Conservation (phyloP, 768 basidiomycete species). For the Lentinula aciculospora region DNA sequence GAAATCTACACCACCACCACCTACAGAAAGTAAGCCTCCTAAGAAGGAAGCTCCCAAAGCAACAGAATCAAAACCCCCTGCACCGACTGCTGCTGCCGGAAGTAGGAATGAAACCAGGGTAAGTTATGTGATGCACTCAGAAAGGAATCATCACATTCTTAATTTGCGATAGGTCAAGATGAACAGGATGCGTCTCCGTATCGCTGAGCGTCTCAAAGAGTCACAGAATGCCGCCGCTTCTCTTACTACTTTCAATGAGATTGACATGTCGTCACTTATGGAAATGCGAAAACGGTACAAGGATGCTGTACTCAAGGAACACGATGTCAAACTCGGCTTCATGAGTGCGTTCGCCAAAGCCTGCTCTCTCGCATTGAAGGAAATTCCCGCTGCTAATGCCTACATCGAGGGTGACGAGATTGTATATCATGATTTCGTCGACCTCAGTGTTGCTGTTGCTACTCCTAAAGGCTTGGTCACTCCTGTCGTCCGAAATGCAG, state of each 20-base stretch:
- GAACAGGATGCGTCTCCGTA: conserved; percentile 97
- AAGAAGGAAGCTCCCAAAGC: conserved; percentile 9
- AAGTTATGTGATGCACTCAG: conserved; percentile 16
- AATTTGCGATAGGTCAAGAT: conserved; percentile 76
- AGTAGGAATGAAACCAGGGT: conserved; percentile 84
- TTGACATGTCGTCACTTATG: conserved; percentile 97
- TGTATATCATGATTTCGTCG: conserved; percentile 88
- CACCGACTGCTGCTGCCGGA: conserved; percentile 32
- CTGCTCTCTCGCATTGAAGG: conserved; percentile 74
- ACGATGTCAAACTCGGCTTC: conserved; percentile 96
- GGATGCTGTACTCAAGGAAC: conserved; percentile 82
- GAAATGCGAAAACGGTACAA: conserved; percentile 93
- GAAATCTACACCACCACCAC: conserved; percentile 15
- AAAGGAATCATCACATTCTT: neutral
- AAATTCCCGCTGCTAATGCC: conserved; percentile 93
- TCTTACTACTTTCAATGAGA: conserved; percentile 98
- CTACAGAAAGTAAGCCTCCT: conserved; percentile 16
- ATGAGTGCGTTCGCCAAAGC: conserved; percentile 97
- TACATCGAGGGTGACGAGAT: conserved; percentile 93
- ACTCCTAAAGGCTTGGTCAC: conserved; percentile 98
- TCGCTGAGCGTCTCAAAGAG: conserved; percentile 95
- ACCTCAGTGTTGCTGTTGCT: conserved; percentile 92
- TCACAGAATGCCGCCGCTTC: conserved; percentile 97
- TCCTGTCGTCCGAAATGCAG: conserved; percentile 89
- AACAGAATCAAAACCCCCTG: conserved; percentile 13